Evolutionary conservation across 805 yeast genomes (phyloP).

Genomic region (Teunomyces tritomae): DNA sequence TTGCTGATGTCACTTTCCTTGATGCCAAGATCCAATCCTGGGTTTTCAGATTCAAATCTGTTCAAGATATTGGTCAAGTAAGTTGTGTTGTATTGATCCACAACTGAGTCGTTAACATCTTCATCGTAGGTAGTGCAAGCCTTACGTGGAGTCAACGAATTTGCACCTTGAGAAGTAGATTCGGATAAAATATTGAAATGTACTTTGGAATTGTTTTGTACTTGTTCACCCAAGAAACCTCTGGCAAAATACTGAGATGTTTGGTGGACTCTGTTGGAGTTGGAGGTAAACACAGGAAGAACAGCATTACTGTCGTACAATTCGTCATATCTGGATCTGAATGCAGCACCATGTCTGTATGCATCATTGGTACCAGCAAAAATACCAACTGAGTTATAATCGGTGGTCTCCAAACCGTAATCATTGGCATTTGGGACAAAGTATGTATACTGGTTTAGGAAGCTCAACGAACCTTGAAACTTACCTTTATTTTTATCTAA

Average conservation of each 20-base stretch:
- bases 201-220: constrained; percentile 23
- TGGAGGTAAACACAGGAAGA: constrained; percentile 55
- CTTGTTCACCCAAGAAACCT: constrained; percentile 54
- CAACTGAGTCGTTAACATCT: constrained; percentile 11
- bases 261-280: constrained; percentile 53
- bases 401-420: constrained; percentile 51
- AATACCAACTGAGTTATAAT: constrained; percentile 41
- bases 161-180: constrained; percentile 23
- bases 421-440: constrained; percentile 36
- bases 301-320: constrained; percentile 36
- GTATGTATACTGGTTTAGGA: constrained; percentile 52
- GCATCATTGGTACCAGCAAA: constrained; percentile 55
- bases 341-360: constrained; percentile 46
- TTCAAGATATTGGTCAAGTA: constrained; percentile 54
- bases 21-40: constrained; percentile 50
- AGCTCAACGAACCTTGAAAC: constrained; percentile 49
- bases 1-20: constrained; percentile 44
- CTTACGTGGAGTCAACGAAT: constrained; percentile 28
- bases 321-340: constrained; percentile 48
- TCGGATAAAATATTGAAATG: constrained; percentile 47
- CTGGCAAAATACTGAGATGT: constrained; percentile 55
- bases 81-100: constrained; percentile 28
- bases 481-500: constrained; percentile 16
- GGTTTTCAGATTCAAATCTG: constrained; percentile 56
- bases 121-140: constrained; percentile 19